Percentiles rank a stretch among this genome's conserved stretches.
Evolutionary conservation across 1,139 yeast genomes (phyloP).

Genomic region (Candida anutae): DNA sequence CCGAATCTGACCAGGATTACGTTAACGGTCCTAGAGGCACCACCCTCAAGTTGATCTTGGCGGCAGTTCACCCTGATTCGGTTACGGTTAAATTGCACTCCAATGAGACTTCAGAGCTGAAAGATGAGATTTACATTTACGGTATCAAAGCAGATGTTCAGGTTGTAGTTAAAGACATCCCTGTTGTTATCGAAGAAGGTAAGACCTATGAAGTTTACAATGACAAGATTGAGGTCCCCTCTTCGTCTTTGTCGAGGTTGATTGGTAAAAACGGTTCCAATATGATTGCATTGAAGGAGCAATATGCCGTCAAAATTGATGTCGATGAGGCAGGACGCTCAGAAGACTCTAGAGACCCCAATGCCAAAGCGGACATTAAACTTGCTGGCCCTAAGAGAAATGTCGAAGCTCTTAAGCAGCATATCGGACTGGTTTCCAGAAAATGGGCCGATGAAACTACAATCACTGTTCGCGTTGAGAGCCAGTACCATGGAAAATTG

Average conservation of each 20-base stretch:
- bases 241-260: constrained; percentile 61
- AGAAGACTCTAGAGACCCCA: constrained; percentile 21
- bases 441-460: constrained; percentile 79
- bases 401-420: constrained; percentile 65
- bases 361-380: constrained; percentile 47
- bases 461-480: constrained; percentile 60
- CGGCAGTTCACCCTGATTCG: constrained; percentile 29
- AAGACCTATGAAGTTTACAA: constrained; percentile 52
- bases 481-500: constrained; percentile 70
- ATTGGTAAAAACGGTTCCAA: constrained; percentile 87
- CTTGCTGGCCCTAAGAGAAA: constrained; percentile 75
- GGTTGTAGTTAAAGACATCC: constrained; percentile 45
- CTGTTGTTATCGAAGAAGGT: constrained; percentile 52
- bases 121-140: constrained; percentile 51
- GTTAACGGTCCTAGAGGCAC: constrained; percentile 52
- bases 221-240: constrained; percentile 51
- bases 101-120: constrained; percentile 29
- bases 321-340: constrained; percentile 30
- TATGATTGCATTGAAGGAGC: constrained; percentile 62
- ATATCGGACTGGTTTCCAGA: constrained; percentile 53
- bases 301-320: constrained; percentile 73
- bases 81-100: constrained; percentile 35
- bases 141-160: constrained; percentile 57
- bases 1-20: constrained; percentile 45
- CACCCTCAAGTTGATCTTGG: constrained; percentile 45